Evolutionary conservation across 352 stramenopile genomes (phyloP).

Genomic region (Plasmopara viticola): DNA sequence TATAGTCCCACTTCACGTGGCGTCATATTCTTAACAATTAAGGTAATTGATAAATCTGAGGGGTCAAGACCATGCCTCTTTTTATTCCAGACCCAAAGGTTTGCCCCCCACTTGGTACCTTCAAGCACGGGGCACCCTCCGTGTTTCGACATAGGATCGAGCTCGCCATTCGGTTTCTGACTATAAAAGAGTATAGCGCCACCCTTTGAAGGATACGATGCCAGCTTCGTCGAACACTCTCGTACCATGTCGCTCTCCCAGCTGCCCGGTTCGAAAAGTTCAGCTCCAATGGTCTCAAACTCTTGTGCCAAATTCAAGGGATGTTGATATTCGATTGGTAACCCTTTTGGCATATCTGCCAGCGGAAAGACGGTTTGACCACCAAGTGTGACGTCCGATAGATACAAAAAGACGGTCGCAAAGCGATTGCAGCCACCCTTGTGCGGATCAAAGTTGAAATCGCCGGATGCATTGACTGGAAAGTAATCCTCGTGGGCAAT

Average conservation of each 20-base stretch:
- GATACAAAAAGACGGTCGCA: slow-evolving; percentile 78
- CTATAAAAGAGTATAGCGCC: slow-evolving; percentile 97
- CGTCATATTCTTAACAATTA: slow-evolving; percentile 70
- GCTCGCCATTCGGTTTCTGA: slow-evolving; percentile 90
- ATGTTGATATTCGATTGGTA: slow-evolving; percentile 53
- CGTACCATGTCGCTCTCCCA: slow-evolving; percentile 77
- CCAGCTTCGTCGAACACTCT: slow-evolving; percentile 72
- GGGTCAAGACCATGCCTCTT: slow-evolving; percentile 59
- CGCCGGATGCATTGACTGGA: slow-evolving; percentile 31
- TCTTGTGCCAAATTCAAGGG: slow-evolving; percentile 33
- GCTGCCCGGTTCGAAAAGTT: slow-evolving; percentile 56
- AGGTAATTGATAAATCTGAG: slow-evolving; percentile 44
- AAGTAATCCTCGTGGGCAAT: slow-evolving; percentile 94
- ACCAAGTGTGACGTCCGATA: slow-evolving; percentile 69
- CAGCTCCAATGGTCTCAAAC: slow-evolving; percentile 33
- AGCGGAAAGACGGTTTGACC: slow-evolving; percentile 84
- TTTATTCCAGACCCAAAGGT: slow-evolving; percentile 97
- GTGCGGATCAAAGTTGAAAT: slow-evolving; percentile 76
- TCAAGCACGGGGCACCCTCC: slow-evolving; percentile 94
- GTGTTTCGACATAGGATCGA: slow-evolving; percentile 85
- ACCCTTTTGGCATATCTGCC: slow-evolving; percentile 57
- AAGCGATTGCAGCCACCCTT: slow-evolving; percentile 77
- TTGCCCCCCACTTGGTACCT: slow-evolving; percentile 94
- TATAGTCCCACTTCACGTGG: slow-evolving; percentile 44
- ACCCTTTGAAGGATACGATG: slow-evolving; percentile 75